Base-by-base conservation (phyloP, 305 asterid genomes). In the Fraxinus floribunda region DNA sequence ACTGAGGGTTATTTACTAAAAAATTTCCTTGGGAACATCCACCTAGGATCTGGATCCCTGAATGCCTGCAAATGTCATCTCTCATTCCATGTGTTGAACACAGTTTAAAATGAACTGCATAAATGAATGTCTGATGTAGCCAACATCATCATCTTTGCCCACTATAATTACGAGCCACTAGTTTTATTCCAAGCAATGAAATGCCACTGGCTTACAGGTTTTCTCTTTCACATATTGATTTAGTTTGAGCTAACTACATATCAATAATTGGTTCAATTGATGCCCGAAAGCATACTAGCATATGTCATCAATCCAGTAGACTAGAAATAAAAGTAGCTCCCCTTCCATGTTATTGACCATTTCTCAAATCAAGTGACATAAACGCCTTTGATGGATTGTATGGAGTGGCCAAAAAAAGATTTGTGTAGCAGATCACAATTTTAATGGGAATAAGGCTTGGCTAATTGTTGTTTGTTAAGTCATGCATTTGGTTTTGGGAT, bases 71-170 rank as follows among this genome's bases (percentile, higher is more conserved):
- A 76, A 78, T 49, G 29, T 64, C 73, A 20, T 46, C 73, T 49
- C 30, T 73, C 70, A 20, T 32, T 74, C 35, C 18, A 26, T 3
- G 20, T 29, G 72, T 49, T 55, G 49, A 20, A 60, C 30, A 46
- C 49, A 81, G n/a, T 64, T 36, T 71, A 44, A 35, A 16, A 79
- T 3, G 35, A 75, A 24, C 36, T 41, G 18, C 78, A 44, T 7
- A 20, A 79, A 32, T 0, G 10, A 76, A 78, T 72, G 26, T 36
- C 76, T 46, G 29, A 49, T 6, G 77, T 49, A 76, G 79, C 36
- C 52, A 76, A 34, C 68, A 46, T 62, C 55, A 66, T 36, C 79
- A 80, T 71, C 26, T 60, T 39, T 64, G 16, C 75, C 73, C 39
- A 41, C 32, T n/a, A 34, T 29, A 75, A 57, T 66, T 75, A 76